Evolutionary conservation across 1,284 basidiomycete genomes (phyloP).

Genomic region (Cutaneotrichosporon cyanovorans): DNA sequence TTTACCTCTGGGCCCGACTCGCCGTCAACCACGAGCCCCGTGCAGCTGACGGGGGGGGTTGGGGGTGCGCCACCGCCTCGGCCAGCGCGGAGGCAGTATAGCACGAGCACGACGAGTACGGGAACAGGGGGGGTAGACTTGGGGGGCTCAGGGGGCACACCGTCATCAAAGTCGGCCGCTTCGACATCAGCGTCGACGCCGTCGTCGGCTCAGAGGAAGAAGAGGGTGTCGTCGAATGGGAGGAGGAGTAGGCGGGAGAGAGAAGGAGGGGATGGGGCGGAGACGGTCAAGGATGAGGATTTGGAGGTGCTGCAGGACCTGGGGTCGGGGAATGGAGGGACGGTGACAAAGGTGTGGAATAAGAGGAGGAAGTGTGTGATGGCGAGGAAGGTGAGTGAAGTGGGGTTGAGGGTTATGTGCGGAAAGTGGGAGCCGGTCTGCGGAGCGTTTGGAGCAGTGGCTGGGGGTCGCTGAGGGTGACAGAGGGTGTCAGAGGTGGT

Average conservation of each 20-base stretch:
- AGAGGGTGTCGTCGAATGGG: constrained; percentile 21
- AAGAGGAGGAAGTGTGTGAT: constrained; percentile 79
- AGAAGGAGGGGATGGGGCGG: constrained; percentile 65
- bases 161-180: no score
- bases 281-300: constrained; percentile 71
- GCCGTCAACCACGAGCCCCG: constrained; percentile 16
- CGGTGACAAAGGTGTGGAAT: constrained; percentile 91
- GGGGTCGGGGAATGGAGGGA: constrained; percentile 95
- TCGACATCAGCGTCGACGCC: not conserved
- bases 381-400: constrained; percentile 82
- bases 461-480: no score
- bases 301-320: constrained; percentile 77
- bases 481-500: no score
- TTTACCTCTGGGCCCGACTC: constrained; percentile 17
- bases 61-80: constrained; percentile 9
- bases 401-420: no score
- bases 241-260: constrained; percentile 23
- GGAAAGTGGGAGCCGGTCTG: not conserved
- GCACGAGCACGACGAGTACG: no score
- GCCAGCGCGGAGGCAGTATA: constrained; percentile 12
- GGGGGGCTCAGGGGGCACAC: no score
- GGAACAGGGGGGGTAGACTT: no score
- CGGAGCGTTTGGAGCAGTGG: no score
- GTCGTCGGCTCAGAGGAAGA: constrained; percentile 18
- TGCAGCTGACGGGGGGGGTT: constrained; percentile 2